Evolutionary conservation across 2,329 filamentous ascomycete genomes (phyloP), one percentile per base, ranked within the genome.

Genomic region (Ascochyta koolunga): DNA sequence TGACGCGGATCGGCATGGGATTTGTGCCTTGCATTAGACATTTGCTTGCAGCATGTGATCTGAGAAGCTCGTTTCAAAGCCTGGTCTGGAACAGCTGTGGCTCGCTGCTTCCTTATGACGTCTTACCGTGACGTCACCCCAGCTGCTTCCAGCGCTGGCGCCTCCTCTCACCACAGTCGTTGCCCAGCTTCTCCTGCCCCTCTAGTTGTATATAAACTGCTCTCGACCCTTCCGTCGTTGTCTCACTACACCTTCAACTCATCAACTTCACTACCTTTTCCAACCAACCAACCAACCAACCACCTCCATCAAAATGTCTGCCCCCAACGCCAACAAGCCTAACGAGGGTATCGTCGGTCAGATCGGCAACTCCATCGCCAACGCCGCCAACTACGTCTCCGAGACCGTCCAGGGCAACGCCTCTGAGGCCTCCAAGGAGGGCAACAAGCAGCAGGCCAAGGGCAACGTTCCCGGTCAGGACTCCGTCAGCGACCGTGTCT

Each of bases 361-460:
- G 68, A 61, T 67, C 64, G 57, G 62, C 71, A 76, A 76, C 72
- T 70, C 69, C 41, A 61, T 72, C 60, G 68, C 75, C 80, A 84
- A 87, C 78, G 82, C 82, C 70, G 85, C 78, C 78, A 88, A 87
- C 83, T 88, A 88, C 83, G 85, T 88, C 77, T 77, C 83, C 64
- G 87, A 88, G 81, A 78, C 79, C 68, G 76, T 86, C 71, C 81
- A 87, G 79, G 78, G 86, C 72, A 78, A 79, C 57, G 71, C 79
- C 59, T 78, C 78, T 58, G 80, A 82, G 62, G 78, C 82, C 58
- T 84, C 80, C 78, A 89, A 89, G 84, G 85, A 88, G 78, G 79
- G 79, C 79, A 89, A 89, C 83, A 88, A 89, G 83, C 65, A 69
- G 62, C 73, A 76, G 61, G 76, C 74, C 68, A 78, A 77, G 62